Evolutionary conservation across 805 yeast genomes (phyloP).

Genomic region (Nakazawaea anatomiae): DNA sequence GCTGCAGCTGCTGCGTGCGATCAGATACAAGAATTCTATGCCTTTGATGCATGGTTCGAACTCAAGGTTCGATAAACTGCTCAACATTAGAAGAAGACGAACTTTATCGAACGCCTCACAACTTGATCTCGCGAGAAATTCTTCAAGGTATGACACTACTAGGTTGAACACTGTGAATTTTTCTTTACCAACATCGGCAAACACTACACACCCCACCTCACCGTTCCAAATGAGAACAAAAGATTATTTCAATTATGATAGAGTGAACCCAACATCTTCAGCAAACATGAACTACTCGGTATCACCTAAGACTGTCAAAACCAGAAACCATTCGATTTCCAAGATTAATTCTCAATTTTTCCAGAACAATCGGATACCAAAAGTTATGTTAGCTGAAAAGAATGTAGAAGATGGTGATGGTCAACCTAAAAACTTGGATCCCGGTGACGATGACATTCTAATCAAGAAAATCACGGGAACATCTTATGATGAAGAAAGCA

Average conservation of each 20-base stretch:
- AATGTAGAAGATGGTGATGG: not conserved
- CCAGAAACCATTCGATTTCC: not conserved
- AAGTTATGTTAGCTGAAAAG: not conserved
- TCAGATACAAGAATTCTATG: constrained; percentile 2
- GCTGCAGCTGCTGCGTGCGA: not conserved
- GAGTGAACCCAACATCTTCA: not conserved
- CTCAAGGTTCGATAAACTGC: not conserved
- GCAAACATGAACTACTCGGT: not conserved
- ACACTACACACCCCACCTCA: constrained; percentile 5
- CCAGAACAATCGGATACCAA: constrained; percentile 2
- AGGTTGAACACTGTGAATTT: not conserved
- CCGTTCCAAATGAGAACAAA: constrained; percentile 1
- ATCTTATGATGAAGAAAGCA: not conserved
- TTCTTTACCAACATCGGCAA: constrained; percentile 1
- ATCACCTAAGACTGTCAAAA: not conserved
- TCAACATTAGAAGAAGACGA: not conserved
- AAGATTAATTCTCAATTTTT: constrained; percentile 2
- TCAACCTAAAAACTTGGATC: constrained; percentile 1
- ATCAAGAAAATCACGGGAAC: constrained; percentile 2
- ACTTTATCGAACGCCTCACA: not conserved
- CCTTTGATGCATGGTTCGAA: constrained; percentile 2
- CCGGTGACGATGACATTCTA: constrained; percentile 5
- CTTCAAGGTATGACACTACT: not conserved
- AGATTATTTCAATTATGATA: not conserved
- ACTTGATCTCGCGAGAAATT: not conserved